Evolutionary conservation across 2,329 filamentous ascomycete species (phyloP).

Genomic region (Gaeumannomyces sp.): DNA sequence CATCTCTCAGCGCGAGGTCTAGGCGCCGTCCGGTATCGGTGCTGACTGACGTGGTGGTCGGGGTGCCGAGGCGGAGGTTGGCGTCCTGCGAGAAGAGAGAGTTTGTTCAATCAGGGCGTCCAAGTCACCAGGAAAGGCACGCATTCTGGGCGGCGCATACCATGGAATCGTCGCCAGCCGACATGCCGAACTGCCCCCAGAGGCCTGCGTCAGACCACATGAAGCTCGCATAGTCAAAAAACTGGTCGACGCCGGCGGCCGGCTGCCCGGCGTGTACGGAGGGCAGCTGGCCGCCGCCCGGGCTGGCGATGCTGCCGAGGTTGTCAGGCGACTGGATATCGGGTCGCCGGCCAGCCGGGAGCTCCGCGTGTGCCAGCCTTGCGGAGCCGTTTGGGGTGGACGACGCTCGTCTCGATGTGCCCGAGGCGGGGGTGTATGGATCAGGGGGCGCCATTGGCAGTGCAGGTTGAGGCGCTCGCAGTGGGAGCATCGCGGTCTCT

Average conservation of each 20-base stretch:
- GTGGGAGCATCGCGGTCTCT: conserved; percentile 44
- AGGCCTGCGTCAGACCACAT: conserved; percentile 37
- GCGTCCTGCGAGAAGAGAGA: background rate
- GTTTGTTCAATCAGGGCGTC: background rate
- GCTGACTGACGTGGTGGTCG: background rate
- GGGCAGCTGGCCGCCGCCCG: background rate
- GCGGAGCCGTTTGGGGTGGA: no score
- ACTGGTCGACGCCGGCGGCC: conserved; percentile 28
- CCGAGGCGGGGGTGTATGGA: background rate
- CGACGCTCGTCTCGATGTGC: background rate
- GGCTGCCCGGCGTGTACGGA: background rate
- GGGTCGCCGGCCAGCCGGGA: background rate
- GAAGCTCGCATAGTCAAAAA: conserved; percentile 42
- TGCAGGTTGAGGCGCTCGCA: conserved; percentile 47
- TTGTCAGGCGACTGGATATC: background rate
- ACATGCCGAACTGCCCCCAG: conserved; percentile 26
- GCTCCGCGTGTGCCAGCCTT: background rate
- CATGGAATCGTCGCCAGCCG: conserved; percentile 1
- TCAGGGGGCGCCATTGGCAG: conserved; percentile 39
- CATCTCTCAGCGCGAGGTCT: background rate
- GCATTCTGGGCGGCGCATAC: background rate
- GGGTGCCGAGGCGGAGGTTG: background rate
- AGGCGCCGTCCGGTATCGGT: background rate
- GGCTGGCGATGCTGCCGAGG: background rate
- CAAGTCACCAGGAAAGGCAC: background rate